These are phyloP conservation scores for Warburgia ugandensis DNA, from an alignment of 164 flowering plant species.

Conservation along the genomic window DNA sequence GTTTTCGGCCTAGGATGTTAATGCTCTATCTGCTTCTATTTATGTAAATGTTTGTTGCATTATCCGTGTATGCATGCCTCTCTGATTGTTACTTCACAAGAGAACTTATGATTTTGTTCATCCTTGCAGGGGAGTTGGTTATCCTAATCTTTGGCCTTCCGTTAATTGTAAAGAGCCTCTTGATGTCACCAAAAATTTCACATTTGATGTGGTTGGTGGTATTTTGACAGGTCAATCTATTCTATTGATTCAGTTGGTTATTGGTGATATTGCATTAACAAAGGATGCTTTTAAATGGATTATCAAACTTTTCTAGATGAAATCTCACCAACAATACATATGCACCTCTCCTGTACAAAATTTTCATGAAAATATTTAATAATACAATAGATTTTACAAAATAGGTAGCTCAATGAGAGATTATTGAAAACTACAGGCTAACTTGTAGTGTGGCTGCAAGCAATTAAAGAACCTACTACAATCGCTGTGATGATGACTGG, in stretches of 20 bases:
- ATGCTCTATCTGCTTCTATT: not conserved
- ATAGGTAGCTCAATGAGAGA: too few relatives aligned
- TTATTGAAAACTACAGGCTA: too few relatives aligned
- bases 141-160: constrained; percentile 98
- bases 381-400: too few relatives aligned
- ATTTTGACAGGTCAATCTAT: constrained; percentile 60
- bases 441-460: too few relatives aligned
- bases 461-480: too few relatives aligned
- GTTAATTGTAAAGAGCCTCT: constrained; percentile 85
- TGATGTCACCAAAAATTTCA: constrained; percentile 76
- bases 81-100: not conserved
- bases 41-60: not conserved
- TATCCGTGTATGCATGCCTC: not conserved
- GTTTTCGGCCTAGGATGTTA: too few relatives aligned
- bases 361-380: too few relatives aligned
- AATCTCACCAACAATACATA: too few relatives aligned
- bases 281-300: too few relatives aligned
- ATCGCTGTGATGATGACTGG: too few relatives aligned
- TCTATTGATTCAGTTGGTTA: not conserved
- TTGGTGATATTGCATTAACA: not conserved
- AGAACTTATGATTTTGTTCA: constrained; percentile 10
- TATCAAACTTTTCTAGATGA: too few relatives aligned
- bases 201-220: constrained; percentile 79
- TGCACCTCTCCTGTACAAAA: too few relatives aligned
- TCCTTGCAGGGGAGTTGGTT: constrained; percentile 86